Conservation (phyloP, 352 stramenopile species). For the Thalassiosira allenii region DNA sequence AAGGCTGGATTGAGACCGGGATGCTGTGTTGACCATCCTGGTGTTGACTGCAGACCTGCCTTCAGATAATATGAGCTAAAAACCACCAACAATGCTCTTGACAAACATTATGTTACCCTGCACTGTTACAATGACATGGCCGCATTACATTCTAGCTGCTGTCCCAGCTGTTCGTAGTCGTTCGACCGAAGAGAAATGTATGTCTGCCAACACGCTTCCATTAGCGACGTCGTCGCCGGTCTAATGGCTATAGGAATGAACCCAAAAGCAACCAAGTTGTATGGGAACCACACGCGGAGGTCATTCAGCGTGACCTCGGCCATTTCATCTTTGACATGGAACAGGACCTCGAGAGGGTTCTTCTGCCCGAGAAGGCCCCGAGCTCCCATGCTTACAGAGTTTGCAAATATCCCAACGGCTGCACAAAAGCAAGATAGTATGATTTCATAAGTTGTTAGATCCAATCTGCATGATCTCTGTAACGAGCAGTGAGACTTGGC, state of each 20-base stretch:
- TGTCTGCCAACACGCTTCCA: slow-evolving; percentile 68
- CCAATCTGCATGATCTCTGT: too few species aligned
- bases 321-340: slow-evolving; percentile 58
- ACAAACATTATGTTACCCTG: too few species aligned
- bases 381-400: slow-evolving; percentile 56
- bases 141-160: too few species aligned
- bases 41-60: too few species aligned
- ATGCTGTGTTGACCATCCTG: too few species aligned
- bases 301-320: slow-evolving; percentile 63
- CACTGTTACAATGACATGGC: too few species aligned
- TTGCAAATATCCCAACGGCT: slow-evolving; percentile 67
- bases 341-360: slow-evolving; percentile 21
- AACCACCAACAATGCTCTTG: too few species aligned
- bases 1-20: slow-evolving; percentile 19
- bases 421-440: too few species aligned
- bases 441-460: too few species aligned
- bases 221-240: slow-evolving; percentile 53
- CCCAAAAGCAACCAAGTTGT: slow-evolving; percentile 65
- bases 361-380: slow-evolving; percentile 39
- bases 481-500: too few species aligned
- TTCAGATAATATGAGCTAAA: too few species aligned
- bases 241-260: slow-evolving; percentile 54
- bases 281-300: slow-evolving; percentile 61
- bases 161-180: slow-evolving; percentile 49
- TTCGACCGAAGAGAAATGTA: slow-evolving; percentile 66